Evolutionary conservation across 2,329 filamentous ascomycete species (phyloP).

Genomic region (Fusarium subtropicale): DNA sequence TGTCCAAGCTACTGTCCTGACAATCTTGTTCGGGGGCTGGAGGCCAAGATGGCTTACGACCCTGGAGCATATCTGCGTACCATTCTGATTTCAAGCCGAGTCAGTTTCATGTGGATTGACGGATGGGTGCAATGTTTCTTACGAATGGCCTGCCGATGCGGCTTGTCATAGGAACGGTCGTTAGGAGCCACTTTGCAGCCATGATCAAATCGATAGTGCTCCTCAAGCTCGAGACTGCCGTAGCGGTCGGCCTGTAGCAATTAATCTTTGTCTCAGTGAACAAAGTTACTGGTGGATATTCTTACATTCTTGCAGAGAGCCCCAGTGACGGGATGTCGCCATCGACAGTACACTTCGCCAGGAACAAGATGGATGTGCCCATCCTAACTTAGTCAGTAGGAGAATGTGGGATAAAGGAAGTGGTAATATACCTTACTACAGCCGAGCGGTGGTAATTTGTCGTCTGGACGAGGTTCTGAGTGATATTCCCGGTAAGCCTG

Average conservation of each 20-base stretch:
- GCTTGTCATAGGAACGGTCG: neutral
- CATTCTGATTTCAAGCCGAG: neutral
- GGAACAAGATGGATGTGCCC: neutral
- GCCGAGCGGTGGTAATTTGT: neutral
- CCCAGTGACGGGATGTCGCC: neutral
- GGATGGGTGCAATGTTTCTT: neutral
- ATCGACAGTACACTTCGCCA: neutral
- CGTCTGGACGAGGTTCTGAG: neutral
- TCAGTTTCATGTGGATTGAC: neutral
- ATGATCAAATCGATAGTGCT: neutral
- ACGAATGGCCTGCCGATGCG: neutral
- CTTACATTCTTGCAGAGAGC: neutral
- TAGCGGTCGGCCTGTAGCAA: neutral
- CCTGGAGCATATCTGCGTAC: neutral
- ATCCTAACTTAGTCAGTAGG: neutral
- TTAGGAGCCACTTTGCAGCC: neutral
- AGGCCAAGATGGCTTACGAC: neutral
- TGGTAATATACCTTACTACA: neutral
- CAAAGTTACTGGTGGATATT: neutral
- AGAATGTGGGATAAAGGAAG: no score
- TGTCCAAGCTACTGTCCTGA: neutral
- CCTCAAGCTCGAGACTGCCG: neutral
- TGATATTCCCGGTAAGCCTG: neutral
- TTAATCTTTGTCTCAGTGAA: neutral
- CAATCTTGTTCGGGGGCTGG: neutral